Evolutionary conservation across 129 eudicot species (phyloP), one percentile per base, ranked within the genome.

Genomic region (Arctium lappa): DNA sequence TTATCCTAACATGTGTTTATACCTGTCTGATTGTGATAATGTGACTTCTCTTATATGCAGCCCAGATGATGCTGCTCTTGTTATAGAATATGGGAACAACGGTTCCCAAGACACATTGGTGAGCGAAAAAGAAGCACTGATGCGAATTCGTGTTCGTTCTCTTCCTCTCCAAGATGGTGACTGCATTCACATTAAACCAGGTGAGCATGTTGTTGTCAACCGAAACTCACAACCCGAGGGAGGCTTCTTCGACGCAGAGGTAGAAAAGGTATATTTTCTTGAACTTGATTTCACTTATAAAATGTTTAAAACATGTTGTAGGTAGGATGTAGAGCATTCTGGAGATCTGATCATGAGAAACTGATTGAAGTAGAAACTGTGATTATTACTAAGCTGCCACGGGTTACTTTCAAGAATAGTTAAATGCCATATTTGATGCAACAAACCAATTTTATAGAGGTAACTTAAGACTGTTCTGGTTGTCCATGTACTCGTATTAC

Each of bases 201-300:
- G 94, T 22, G 89, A 90, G 8, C 91, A 79, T 84, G 89, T 92
- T 82, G 90, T 87, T 75, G 94, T 89, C 78, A 87, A 88, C 71
- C 78, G 69, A 68, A 80, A 79, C 72, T 82, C 86, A 69, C 81
- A 81, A 72, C 72, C 75, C 13, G 72, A 85, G 66, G 22, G 42
- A 38, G 81, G 81, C 73, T 92, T 88, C 87, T 88, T 90, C 31
- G 94, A 92, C 27, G 97, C 97, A 60, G 89, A 84, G 81, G 91
- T 90, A 34, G 89, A 86, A 77, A 79, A 92, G 97, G 97, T 92
- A 87, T 32, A 42, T 37, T 73, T 48, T 84, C 42, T 83, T 65
- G 62, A 62, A n/a, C 69, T 79, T 84, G 1, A 44, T 33, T 22
- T 73, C 60, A 78, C 36, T 73, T 73, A 50, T 15, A 56, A 44